Evolutionary conservation across 495 filamentous ascomycete species (phyloP), one percentile per base, ranked within the genome.

Genomic region (Lepidopterella palustris): DNA sequence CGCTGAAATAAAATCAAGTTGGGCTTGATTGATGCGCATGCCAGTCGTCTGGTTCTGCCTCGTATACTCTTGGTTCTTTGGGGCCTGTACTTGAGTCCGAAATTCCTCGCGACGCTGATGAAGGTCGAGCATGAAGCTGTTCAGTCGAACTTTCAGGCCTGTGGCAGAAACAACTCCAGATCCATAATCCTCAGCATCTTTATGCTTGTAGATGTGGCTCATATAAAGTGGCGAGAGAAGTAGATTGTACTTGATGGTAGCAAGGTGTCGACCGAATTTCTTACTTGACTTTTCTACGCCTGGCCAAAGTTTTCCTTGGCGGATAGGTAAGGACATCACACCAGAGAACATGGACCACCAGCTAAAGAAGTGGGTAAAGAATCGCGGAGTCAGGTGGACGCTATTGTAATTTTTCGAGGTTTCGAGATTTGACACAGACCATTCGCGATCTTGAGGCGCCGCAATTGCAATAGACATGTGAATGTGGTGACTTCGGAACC

Each of bases 331-430:
- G 10, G 93, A 93, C 86, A 98, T 92, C 13, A 89, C 87, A 0
- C 92, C 92, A 5, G 89, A 89, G 74, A 98, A 98, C 60, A 97
- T 82, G 10, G 87, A 88, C 92, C 91, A 97, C 93, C 93, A 98
- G 64, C 87, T 85, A 74, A 92, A 97, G 76, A 98, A 98, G 67
- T 97, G 93, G 1, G 91, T 96, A 70, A 98, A 98, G 79, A 97
- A 96, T 5, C 91, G 84, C 5, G 93, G 93, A 9, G 85, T 91
- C 47, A 97, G 78, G 71, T 98, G 95, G 4, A 96, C 87, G 0
- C 92, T 87, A 63, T 98, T 98, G 74, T 97, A 97, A 71, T 90
- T 96, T 54, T 80, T 80, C 9, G 90, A 92, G 10, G 87, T 80
- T 57, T 85, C 82, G 8, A 81, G 69, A 69, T 85, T 87, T 2